phyloP scores from a whole-genome alignment of 2,329 filamentous ascomycete species.

The Aspergillus bombycis region DNA sequence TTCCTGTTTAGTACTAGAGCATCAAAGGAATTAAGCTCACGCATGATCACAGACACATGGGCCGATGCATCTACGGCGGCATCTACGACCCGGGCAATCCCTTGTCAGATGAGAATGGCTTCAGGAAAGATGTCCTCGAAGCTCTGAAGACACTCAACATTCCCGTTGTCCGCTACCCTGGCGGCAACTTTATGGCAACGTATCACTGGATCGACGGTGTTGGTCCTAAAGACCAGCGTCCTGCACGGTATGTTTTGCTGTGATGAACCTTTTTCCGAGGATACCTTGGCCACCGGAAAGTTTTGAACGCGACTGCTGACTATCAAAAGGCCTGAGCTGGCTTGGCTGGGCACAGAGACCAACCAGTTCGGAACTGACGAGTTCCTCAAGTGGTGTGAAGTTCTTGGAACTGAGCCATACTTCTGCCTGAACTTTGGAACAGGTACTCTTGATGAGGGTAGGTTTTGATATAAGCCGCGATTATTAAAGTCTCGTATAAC shows the following conservation, averaged over 20 bases:
- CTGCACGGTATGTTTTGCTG: conserved; percentile 48
- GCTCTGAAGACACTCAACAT: conserved; percentile 73
- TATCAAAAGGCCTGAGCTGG: conserved; percentile 66
- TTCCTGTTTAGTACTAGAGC: neutral
- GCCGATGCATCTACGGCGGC: conserved; percentile 83
- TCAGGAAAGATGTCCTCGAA: conserved; percentile 76
- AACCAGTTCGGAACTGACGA: conserved; percentile 86
- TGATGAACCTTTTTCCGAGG: neutral
- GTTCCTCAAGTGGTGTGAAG: conserved; percentile 79
- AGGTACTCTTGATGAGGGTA: conserved; percentile 61
- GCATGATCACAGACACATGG: conserved; percentile 69
- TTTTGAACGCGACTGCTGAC: neutral
- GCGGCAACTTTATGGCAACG: conserved; percentile 81
- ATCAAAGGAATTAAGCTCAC: conserved; percentile 15
- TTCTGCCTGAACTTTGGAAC: conserved; percentile 82
- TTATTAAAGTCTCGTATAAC: neutral
- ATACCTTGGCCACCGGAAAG: neutral
- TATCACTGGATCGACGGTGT: conserved; percentile 86
- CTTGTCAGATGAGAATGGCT: conserved; percentile 74
- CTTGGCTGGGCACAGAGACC: conserved; percentile 75
- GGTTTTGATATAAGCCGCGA: too few species aligned
- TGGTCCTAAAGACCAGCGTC: conserved; percentile 71
- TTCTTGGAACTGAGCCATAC: conserved; percentile 76
- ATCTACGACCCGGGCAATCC: conserved; percentile 78
- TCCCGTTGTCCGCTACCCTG: conserved; percentile 78